phyloP scores from a whole-genome alignment of 192 early-diverging fungal species.

The Spizellomyces sp. region DNA sequence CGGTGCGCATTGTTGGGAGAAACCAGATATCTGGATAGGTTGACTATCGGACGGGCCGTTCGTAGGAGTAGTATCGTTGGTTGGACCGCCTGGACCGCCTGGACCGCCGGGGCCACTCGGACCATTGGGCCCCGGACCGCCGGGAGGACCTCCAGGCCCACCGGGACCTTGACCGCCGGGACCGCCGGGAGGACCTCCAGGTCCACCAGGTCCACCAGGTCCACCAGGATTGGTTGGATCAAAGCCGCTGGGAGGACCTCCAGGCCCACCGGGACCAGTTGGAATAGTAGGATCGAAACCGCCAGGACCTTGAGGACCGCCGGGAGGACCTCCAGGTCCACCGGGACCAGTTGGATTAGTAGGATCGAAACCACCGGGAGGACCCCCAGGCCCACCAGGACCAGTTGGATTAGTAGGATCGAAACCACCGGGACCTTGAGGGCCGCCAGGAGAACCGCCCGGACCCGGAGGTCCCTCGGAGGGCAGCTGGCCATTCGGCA shows the following conservation, averaged over 20 bases:
- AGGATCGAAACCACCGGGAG: not conserved
- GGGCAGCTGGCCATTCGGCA: no score
- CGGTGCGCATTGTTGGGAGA: not conserved
- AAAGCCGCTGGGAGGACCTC: not conserved
- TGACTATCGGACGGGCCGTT: no score
- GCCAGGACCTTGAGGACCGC: not conserved
- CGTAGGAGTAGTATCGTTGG: no score
- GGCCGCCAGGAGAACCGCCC: not conserved
- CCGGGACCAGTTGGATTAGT: not conserved
- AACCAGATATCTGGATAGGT: not conserved
- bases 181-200: not conserved
- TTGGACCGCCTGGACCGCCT: not conserved
- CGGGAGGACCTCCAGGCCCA: not conserved
- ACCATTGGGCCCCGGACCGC: not conserved
- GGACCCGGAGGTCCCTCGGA: not conserved
- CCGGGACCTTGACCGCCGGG: not conserved
- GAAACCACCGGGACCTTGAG: not conserved
- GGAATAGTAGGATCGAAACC: not conserved
- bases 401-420: not conserved
- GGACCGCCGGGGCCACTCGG: not conserved
- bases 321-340: not conserved
- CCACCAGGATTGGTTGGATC: not conserved
- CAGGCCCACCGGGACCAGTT: not conserved
- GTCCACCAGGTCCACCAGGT: not conserved
- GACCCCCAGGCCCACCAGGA: not conserved